phyloP scores from a whole-genome alignment of 345 rosid genomes.

The Noccaea caerulescens region DNA sequence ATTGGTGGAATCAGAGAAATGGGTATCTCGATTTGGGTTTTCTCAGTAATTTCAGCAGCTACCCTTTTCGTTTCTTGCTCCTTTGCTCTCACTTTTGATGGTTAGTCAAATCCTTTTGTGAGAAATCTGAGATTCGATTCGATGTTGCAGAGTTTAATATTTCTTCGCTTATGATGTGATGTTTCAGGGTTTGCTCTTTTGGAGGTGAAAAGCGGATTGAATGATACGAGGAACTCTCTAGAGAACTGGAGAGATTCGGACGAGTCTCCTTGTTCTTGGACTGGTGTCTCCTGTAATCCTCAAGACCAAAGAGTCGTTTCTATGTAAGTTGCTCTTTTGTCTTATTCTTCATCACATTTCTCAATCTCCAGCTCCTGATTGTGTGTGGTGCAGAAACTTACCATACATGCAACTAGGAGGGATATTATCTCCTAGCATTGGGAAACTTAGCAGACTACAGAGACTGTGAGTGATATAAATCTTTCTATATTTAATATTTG shows the following conservation, averaged over 20 bases:
- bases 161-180: too few species aligned
- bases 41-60: slow-evolving; percentile 27
- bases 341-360: slow-evolving; percentile 1
- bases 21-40: slow-evolving; percentile 26
- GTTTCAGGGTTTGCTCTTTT: slow-evolving; percentile 68
- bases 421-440: slow-evolving; percentile 85
- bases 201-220: slow-evolving; percentile 69
- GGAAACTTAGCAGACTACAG: slow-evolving; percentile 71
- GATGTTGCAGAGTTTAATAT: too few species aligned
- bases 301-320: slow-evolving; percentile 71
- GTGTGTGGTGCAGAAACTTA: slow-evolving; percentile 61
- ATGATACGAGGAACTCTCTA: slow-evolving; percentile 72
- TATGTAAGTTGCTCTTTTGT: slow-evolving; percentile 50
- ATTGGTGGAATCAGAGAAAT: slow-evolving; percentile 15
- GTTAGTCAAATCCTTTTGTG: slow-evolving; percentile 33
- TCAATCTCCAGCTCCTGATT: background rate
- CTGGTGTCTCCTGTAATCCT: slow-evolving; percentile 79
- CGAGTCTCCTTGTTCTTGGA: slow-evolving; percentile 86
- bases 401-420: slow-evolving; percentile 94
- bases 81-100: slow-evolving; percentile 43
- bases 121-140: too few species aligned
- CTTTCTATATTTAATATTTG: slow-evolving; percentile 1
- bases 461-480: slow-evolving; percentile 71
- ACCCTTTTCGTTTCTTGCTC: slow-evolving; percentile 40
- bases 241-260: slow-evolving; percentile 77